Evolutionary conservation across 306 rosid species (phyloP), one percentile per base, ranked within the genome.

Genomic region (Sesbania bispinosa): DNA sequence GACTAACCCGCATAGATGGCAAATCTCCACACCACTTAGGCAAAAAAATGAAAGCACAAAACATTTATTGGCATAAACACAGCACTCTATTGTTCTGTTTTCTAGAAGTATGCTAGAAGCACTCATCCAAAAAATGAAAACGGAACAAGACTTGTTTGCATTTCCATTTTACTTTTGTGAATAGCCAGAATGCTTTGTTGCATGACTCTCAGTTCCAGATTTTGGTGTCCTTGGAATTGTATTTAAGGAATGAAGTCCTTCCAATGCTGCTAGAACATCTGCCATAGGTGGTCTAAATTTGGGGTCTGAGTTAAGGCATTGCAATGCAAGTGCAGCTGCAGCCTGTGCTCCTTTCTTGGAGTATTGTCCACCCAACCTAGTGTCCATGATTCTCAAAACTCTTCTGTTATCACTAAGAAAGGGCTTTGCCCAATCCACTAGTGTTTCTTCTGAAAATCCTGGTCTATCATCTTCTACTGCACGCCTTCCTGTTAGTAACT

Each of bases 381-480:
- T 90, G 60, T 93, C 98, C 97, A 93, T 90, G 61, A 93, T 90
- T 81, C 98, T 84, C 54, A 86, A 71, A 33, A 94, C 81, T 59
- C 97, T 88, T 71, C 82, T 85, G 35, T 73, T 59, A 10, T 94
- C 98, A 4, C 41, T 83, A 53, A 93, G 7, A 74, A 87, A 89
- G 11, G 96, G 98, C 72, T 77, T 88, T 16, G 92, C 97, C 98
- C 98, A 93, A 63, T 90, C 92, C 33, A 90, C 98, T 64, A 94
- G 76, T 27, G 92, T 88, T 70, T 94, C 95, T 14, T 90, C 97
- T 0, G 78, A 82, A 71, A 71, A n/a, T n/a, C n/a, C n/a, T n/a
- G n/a, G n/a, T n/a, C n/a, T 73, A 0, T 83, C 88, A 0, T 87
- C 84, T 29, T 83, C 89, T 72, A 85, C 20, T 9, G 96, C 97